phyloP scores from a whole-genome alignment of 2,329 filamentous ascomycete species.

The Aspergillus persii region DNA sequence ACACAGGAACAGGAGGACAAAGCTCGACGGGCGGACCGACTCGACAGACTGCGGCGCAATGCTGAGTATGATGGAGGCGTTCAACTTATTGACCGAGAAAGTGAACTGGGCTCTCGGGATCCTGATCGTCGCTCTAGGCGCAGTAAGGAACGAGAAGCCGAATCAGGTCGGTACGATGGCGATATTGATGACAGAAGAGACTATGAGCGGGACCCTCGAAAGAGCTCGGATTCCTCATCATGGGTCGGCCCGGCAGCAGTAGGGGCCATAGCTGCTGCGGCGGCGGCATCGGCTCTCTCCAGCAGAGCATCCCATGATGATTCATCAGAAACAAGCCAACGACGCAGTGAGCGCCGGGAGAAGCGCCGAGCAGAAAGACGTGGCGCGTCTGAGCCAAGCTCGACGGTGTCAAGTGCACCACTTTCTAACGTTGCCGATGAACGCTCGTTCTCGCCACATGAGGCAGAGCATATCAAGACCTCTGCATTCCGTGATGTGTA shows the following conservation, averaged over 20 bases:
- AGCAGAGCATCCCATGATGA: constrained; percentile 28
- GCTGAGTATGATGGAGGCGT: constrained; percentile 20
- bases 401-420: constrained; percentile 24
- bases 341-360: constrained; percentile 36
- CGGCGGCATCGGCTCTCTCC: constrained; percentile 44
- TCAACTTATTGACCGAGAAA: constrained; percentile 29
- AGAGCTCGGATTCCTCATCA: constrained; percentile 33
- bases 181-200: constrained; percentile 5
- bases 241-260: constrained; percentile 45
- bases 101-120: constrained; percentile 21
- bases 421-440: constrained; percentile 24
- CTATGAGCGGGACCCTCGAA: constrained; percentile 2
- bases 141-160: constrained; percentile 22
- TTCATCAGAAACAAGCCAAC: constrained; percentile 29
- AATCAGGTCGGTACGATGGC: constrained; percentile 14
- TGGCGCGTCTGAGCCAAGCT: constrained; percentile 20
- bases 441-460: constrained; percentile 12
- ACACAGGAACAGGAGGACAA: constrained; percentile 56
- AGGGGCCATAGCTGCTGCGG: constrained; percentile 50
- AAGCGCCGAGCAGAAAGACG: constrained; percentile 42
- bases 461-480: constrained; percentile 21
- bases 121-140: constrained; percentile 17
- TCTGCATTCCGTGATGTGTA: constrained; percentile 28
- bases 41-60: constrained; percentile 22
- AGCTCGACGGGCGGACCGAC: constrained; percentile 38